Percentiles rank a stretch among this genome's conserved stretches.
Conservation (phyloP, 1,284 basidiomycete species). For the Pseudozyma sp. region DNA sequence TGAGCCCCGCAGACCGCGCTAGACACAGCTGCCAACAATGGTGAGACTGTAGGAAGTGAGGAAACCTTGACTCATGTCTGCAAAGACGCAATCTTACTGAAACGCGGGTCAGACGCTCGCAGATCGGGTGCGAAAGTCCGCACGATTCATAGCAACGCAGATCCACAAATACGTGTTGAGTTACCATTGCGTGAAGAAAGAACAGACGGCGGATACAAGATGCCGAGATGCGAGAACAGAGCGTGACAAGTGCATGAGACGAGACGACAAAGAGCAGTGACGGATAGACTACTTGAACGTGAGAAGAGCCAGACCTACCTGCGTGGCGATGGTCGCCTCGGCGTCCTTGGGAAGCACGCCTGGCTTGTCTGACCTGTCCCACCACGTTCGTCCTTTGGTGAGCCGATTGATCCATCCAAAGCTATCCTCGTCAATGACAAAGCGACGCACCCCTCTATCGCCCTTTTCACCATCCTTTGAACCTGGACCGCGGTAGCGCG, state of each 20-base stretch:
- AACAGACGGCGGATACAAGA: neutral
- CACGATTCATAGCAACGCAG: too few species aligned
- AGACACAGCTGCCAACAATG: too few species aligned
- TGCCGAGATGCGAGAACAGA: constrained; percentile 13
- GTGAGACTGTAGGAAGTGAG: too few species aligned
- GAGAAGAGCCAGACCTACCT: constrained; percentile 41
- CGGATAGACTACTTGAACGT: constrained; percentile 29
- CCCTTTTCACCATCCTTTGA: constrained; percentile 20
- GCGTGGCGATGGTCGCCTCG: constrained; percentile 23
- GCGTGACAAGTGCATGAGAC: too few species aligned
- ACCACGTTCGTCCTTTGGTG: constrained; percentile 35
- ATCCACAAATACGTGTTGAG: neutral
- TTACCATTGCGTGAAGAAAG: neutral
- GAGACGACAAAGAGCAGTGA: constrained; percentile 3
- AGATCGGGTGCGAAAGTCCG: too few species aligned
- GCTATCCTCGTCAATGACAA: constrained; percentile 42
- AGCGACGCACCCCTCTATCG: constrained; percentile 24
- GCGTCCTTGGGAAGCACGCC: constrained; percentile 26
- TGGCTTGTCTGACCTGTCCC: constrained; percentile 18
- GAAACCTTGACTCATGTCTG: too few species aligned
- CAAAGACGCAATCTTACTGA: too few species aligned
- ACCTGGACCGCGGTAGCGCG: constrained; percentile 36
- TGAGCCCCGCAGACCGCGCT: too few species aligned
- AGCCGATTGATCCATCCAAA: constrained; percentile 48
- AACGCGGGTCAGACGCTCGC: too few species aligned